Evolutionary conservation across 257 asterid genomes (phyloP).

Genomic region (Capsicum chinense): DNA sequence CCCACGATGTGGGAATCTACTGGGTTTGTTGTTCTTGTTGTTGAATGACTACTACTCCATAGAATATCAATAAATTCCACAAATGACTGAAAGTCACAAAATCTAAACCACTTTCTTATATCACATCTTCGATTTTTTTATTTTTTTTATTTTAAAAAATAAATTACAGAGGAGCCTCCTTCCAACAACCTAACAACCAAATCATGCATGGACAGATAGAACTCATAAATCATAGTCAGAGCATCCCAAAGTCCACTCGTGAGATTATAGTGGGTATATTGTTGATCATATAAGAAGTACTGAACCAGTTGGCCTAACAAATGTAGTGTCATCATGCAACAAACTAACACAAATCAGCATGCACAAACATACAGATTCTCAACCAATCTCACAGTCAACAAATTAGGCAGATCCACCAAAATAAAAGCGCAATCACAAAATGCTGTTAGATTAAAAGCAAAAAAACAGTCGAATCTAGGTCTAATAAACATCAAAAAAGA

Average conservation of each 20-base stretch:
- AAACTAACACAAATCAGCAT: not conserved
- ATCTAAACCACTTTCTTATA: not conserved
- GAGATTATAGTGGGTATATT: too few relatives aligned
- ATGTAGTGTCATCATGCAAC: not conserved
- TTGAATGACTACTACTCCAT: not conserved
- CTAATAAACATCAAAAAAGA: not conserved
- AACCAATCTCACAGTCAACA: not conserved
- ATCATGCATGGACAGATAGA: slow-evolving; percentile 12
- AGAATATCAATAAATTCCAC: not conserved
- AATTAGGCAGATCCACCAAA: slow-evolving; percentile 21
- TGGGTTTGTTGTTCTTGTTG: too few relatives aligned
- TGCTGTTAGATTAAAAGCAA: not conserved
- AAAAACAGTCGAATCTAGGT: slow-evolving; percentile 1
- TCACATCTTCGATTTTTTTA: not conserved
- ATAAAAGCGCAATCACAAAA: not conserved
- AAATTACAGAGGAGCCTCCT: too few relatives aligned
- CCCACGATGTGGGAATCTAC: too few relatives aligned
- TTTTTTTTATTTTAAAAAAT: too few relatives aligned
- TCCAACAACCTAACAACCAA: not conserved
- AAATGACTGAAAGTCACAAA: not conserved
- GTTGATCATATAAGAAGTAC: not conserved
- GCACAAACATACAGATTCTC: slow-evolving; percentile 3
- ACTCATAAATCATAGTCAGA: not conserved
- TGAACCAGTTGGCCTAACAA: not conserved
- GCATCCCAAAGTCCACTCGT: too few relatives aligned